These are phyloP conservation scores for cucumber (Cucumis sativus) DNA, from an alignment of 306 rosid species.

Conservation along the genomic window DNA sequence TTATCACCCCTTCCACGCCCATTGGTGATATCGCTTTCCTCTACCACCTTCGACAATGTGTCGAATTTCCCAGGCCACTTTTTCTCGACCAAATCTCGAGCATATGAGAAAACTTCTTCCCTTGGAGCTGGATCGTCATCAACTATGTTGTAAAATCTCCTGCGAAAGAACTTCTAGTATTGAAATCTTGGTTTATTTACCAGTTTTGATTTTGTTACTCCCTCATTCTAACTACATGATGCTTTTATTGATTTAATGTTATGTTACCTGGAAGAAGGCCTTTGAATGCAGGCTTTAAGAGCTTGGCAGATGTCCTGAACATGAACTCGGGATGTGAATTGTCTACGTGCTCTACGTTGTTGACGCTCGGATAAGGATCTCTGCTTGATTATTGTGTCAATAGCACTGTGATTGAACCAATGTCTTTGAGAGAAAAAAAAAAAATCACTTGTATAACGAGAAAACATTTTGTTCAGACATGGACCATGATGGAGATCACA, in stretches of 20 bases:
- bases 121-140: conserved; percentile 81
- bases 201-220: neutral
- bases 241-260: neutral
- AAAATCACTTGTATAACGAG: neutral
- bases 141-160: conserved; percentile 57
- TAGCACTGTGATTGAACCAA: conserved; percentile 33
- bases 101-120: conserved; percentile 69
- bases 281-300: conserved; percentile 35
- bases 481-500: neutral
- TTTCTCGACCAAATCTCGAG: conserved; percentile 48
- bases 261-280: conserved; percentile 33
- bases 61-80: conserved; percentile 56
- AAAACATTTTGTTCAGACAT: neutral
- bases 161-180: conserved; percentile 14
- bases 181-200: neutral
- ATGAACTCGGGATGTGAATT: conserved; percentile 66
- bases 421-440: neutral
- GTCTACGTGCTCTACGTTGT: conserved; percentile 39
- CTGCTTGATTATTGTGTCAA: conserved; percentile 61
- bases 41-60: conserved; percentile 3
- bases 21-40: neutral
- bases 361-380: conserved; percentile 45
- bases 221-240: neutral
- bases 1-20: conserved; percentile 34
- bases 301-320: conserved; percentile 82